Base-by-base conservation (phyloP, 2,329 filamentous ascomycete genomes). In the Raffaelea ambrosiae region DNA sequence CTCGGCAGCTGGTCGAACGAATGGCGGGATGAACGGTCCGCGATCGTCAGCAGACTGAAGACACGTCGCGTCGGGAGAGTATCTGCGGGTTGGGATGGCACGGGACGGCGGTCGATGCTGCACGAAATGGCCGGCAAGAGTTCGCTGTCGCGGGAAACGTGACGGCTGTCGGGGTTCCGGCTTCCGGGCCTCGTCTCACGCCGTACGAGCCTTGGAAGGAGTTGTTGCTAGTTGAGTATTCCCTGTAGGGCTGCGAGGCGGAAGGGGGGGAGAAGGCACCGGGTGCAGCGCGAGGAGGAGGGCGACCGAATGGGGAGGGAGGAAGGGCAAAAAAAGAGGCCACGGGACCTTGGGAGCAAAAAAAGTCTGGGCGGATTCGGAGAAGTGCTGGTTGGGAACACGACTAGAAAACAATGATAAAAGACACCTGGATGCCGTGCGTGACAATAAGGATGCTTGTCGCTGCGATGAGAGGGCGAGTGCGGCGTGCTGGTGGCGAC, bases 251-350 rank as follows among this genome's bases (percentile, higher is more conserved):
- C 26, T 9, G 18, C 35, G 16, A n/a, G 16, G 35, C 14, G 18
- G 35, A 9, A 38, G 35, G 35, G 18, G 16, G 18, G 35, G 35
- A 38, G 18, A 19, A n/a, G 35, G 18, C 14, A 33, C 9, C 9
- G 35, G 35, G 16, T 5, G 16, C 14, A 38, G 35, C 7, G 13
- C 35, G 35, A 14, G 5, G 18, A 5, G 35, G 35, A 38, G 35
- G 35, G 16, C 35, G 16, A n/a, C 16, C 35, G 35, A 38, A 38
- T 38, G 35, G 18, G 35, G 35, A 22, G 39, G n/a, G n/a, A 14
- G 40, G n/a, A n/a, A 33, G 41, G n/a, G 5, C 5, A 33, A 26
- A 23, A 21, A 42, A 47, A 26, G 43, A 47, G 31, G 43, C 47
- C 39, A 49, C 43, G 41, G 33, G 42, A 38, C 35, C 35, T 29